A percentile compares a stretch with the other conserved stretches of the same genome.
Evolutionary conservation across 768 basidiomycete species (phyloP).

Genomic region (Lactifluus hygrophoroides): DNA sequence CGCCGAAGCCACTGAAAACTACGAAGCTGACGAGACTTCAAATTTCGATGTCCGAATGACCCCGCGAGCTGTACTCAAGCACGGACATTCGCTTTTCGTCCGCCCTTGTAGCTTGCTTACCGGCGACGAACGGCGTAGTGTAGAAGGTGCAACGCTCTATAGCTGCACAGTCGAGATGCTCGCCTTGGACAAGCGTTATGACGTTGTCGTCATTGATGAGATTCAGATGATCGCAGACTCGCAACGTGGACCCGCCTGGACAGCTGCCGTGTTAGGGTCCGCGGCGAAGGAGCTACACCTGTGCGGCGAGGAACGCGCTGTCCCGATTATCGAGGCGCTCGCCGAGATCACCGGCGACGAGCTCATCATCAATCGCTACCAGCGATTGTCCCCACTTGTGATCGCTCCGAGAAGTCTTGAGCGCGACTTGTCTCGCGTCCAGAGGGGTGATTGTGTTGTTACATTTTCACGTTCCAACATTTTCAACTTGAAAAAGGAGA

Average conservation of each 20-base stretch:
- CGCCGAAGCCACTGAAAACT: conserved; percentile 33
- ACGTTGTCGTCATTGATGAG: conserved; percentile 93
- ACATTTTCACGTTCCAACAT: conserved; percentile 72
- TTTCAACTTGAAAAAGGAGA: conserved; percentile 60
- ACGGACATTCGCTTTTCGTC: conserved; percentile 39
- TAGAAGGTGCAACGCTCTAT: conserved; percentile 48
- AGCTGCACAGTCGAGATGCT: conserved; percentile 96
- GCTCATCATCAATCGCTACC: conserved; percentile 68
- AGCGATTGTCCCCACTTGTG: conserved; percentile 78
- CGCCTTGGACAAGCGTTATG: conserved; percentile 32
- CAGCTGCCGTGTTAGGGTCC: conserved; percentile 65
- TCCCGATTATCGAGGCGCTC: conserved; percentile 66
- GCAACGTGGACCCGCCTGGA: conserved; percentile 77
- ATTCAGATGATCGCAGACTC: conserved; percentile 90
- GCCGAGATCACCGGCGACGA: conserved; percentile 77
- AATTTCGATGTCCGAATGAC: conserved; percentile 27
- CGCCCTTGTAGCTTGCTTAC: conserved; percentile 81
- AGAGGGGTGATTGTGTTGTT: conserved; percentile 85
- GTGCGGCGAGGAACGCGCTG: conserved; percentile 90
- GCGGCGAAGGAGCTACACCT: conserved; percentile 81
- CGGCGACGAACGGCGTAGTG: conserved; percentile 79
- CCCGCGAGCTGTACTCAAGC: conserved; percentile 22
- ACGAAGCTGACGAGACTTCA: conserved; percentile 33
- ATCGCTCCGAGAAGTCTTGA: conserved; percentile 58
- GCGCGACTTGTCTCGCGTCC: conserved; percentile 50